A percentile compares a stretch with the other conserved stretches of the same genome.
These are phyloP conservation scores for Cymodocea nodosa DNA, from an alignment of 116 monocot species.

Conservation along the genomic window DNA sequence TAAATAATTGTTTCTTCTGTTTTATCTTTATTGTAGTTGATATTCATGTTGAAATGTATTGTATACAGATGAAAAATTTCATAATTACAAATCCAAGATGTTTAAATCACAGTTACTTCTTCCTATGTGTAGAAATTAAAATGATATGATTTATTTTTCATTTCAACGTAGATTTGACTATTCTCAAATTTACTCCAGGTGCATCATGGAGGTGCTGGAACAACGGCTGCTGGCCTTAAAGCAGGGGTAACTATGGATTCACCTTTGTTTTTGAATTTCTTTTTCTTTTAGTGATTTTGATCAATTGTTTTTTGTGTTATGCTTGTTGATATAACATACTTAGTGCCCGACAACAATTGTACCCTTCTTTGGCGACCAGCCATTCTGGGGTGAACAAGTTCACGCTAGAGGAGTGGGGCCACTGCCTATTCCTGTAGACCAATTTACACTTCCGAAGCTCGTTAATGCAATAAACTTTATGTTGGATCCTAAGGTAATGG, in stretches of 20 bases:
- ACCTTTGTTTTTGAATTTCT: background rate
- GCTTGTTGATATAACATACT: background rate
- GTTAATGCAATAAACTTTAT: slow-evolving; percentile 84
- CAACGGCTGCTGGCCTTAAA: slow-evolving; percentile 95
- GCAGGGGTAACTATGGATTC: slow-evolving; percentile 52
- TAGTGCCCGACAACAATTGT: slow-evolving; percentile 95
- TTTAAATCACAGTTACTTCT: no score
- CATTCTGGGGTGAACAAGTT: slow-evolving; percentile 96
- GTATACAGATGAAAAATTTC: no score
- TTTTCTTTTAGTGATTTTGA: background rate
- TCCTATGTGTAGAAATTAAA: no score
- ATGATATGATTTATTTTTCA: background rate
- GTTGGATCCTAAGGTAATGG: slow-evolving; percentile 63
- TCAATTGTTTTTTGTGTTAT: background rate
- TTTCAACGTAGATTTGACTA: background rate
- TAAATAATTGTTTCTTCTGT: no score
- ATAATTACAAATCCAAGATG: no score
- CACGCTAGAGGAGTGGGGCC: slow-evolving; percentile 84
- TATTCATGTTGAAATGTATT: no score
- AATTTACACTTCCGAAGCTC: slow-evolving; percentile 60
- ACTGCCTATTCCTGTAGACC: slow-evolving; percentile 78
- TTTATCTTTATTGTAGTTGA: no score
- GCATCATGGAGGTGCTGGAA: slow-evolving; percentile 99
- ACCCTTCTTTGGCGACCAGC: slow-evolving; percentile 98
- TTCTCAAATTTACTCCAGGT: slow-evolving; percentile 36